Conservation (phyloP, 495 filamentous ascomycete genomes). For the Aspergillus nanangensis region DNA sequence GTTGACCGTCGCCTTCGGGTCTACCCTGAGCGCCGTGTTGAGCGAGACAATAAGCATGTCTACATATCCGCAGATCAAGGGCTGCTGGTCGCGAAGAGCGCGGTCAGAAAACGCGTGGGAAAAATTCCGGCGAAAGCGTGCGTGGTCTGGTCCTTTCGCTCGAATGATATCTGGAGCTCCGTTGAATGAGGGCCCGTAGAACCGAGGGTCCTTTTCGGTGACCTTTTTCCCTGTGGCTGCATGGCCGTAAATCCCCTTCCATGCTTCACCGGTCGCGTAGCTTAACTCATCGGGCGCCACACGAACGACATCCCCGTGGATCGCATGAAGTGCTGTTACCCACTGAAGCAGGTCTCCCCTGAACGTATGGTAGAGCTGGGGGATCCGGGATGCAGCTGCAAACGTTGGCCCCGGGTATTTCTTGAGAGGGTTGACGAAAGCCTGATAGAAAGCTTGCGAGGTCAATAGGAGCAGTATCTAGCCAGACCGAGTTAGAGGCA, state of each 20-base stretch:
- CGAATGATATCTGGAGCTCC: constrained; percentile 17
- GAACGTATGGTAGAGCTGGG: constrained; percentile 5
- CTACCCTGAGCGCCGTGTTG: background rate
- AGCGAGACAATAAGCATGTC: constrained; percentile 11
- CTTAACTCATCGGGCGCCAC: constrained; percentile 49
- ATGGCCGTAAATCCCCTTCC: constrained; percentile 53
- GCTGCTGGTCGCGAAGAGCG: constrained; percentile 39
- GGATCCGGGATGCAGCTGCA: constrained; percentile 30
- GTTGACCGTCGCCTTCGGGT: constrained; percentile 19
- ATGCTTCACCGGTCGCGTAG: constrained; percentile 47
- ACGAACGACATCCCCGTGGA: constrained; percentile 46
- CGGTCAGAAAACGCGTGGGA: constrained; percentile 48
- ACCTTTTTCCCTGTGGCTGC: constrained; percentile 6
- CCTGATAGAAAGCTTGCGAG: too few species aligned
- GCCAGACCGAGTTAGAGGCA: too few species aligned
- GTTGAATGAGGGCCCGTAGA: constrained; percentile 27
- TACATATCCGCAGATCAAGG: constrained; percentile 13
- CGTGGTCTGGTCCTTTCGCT: constrained; percentile 16
- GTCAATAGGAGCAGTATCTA: too few species aligned
- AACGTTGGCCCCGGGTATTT: constrained; percentile 40
- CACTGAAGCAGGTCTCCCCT: constrained; percentile 5
- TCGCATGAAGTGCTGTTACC: constrained; percentile 17
- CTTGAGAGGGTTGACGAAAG: constrained; percentile 40
- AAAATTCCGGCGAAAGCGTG: constrained; percentile 35
- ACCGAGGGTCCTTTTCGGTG: constrained; percentile 5